Evolutionary conservation across 192 early-diverging fungal species (phyloP), one percentile per base, ranked within the genome.

Genomic region (Phycomyces blakesleeanus): DNA sequence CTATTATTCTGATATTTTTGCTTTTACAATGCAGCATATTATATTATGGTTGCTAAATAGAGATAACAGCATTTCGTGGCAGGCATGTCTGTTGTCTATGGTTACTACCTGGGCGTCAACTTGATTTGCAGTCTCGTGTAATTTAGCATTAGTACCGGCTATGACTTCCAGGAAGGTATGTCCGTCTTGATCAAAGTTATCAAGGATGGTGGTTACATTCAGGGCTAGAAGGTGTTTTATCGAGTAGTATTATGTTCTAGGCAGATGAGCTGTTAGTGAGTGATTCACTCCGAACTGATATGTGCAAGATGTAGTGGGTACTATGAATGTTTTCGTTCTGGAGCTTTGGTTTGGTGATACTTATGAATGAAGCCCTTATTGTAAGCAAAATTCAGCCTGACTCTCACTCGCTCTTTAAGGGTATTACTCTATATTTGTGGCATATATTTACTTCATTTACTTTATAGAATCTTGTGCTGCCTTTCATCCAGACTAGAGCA

Each of bases 71-170:
- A 5, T 34, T 34, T 34, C 29, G 29, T 5, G 29, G 7, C 7
- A 34, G 29, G 7, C 2, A 34, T 34, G 2, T 7, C 29, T 34
- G 7, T 34, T 34, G 29, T 7, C 29, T 34, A 34, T 34, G 29
- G 2, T 34, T 34, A 34, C 29, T 7, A 34, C 7, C 29, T 34
- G 29, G 29, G 29, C 29, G 7, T 34, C 7, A 34, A 2, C 29
- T 34, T 34, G 29, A 34, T 34, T 54, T 54, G 52, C 52, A 54
- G 6, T 54, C 52, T 54, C 22, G 52, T 54, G 52, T 54, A 54
- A 54, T 54, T 29, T 22, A 54, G 21, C 24, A 12, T 54, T 21
- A 25, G 52, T 25, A 54, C 22, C 52, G 24, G 52, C 0, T 25
- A 54, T 29, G 22, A 54, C 4, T 54, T 54, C 52, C 20, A 54